Base-by-base conservation (phyloP, 371 early-diverging fungal species). In the Haplosporangium sp. region DNA sequence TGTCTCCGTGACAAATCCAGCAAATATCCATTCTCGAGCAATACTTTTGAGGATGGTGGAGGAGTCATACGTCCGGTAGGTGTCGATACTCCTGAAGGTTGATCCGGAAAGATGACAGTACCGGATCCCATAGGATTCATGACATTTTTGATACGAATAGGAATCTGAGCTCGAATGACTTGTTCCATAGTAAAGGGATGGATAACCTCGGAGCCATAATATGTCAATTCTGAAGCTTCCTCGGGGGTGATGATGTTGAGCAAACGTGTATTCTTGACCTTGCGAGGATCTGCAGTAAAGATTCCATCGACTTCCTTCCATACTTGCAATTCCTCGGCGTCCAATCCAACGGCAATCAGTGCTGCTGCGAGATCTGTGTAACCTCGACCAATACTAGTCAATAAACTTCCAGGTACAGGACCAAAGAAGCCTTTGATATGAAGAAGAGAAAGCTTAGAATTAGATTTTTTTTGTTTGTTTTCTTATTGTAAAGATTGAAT, bases 271-370 rank as follows among this genome's bases (percentile, higher is more conserved):
- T 86, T 76, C 45, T 92, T 90, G n/a, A 95, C 97, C 71, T 98
- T 98, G 63, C 98, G 94, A n/a, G 99, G 99, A 77, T 99, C 99
- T 0, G 99, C 99, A 0, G 98, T 98, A 74, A 97, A 99, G 70
- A 99, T 98, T 60, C 99, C 99, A 74, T 98, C 99, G 3, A 99
- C 99, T 72, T 99, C 99, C 84, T 99, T 99, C 98, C 98, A 98
- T 20, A 99, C 94, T 81, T 98, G 98, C 62, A 98, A 87, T 78
- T 99, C 99, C 65, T 91, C 87, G 13, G 95, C 96, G 37, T 87
- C 82, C 20, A 96, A 77, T 0, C 95, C 98, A 2, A 96, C 98
- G 0, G 99, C 97, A 27, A 96, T 87, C 65, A 99, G 86, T 2
- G 99, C 98, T n/a, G 99, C 98, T n/a, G 97, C 95, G 61, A 98